Percentiles rank a stretch among this genome's conserved stretches.
phyloP scores from a whole-genome alignment of 164 flowering plant genomes.

The Dillenia suffruticosa region DNA sequence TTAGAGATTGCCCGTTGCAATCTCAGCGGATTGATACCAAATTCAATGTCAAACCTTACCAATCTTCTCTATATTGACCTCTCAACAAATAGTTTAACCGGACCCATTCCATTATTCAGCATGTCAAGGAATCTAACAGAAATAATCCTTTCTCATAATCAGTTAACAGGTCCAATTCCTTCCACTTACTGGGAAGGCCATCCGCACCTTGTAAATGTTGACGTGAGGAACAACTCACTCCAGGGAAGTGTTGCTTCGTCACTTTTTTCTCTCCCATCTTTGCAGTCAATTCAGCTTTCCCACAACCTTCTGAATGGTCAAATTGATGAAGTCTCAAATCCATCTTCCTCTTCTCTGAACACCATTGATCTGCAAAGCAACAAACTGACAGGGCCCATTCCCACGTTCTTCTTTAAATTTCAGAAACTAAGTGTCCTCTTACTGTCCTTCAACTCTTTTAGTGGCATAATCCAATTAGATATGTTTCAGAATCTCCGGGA shows the following conservation, averaged over 20 bases:
- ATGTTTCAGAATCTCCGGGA: conserved; percentile 15
- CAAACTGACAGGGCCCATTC: conserved; percentile 31
- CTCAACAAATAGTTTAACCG: conserved; percentile 18
- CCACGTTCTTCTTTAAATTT: conserved; percentile 26
- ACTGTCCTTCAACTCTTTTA: conserved; percentile 36
- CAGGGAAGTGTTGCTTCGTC: conserved; percentile 19
- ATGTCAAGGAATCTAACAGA: conserved; percentile 14
- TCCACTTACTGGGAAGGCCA: conserved; percentile 11
- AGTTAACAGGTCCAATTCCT: conserved; percentile 16
- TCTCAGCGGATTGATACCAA: conserved; percentile 26
- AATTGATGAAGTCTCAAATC: conserved; percentile 3
- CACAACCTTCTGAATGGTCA: conserved; percentile 17
- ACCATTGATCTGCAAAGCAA: conserved; percentile 33
- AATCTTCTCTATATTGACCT: conserved; percentile 16
- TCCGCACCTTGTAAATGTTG: conserved; percentile 10
- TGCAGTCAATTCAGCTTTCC: conserved; percentile 13
- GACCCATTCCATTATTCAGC: conserved; percentile 17
- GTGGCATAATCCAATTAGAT: conserved; percentile 19
- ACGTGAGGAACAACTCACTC: conserved; percentile 20
- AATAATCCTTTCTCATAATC: conserved; percentile 18
- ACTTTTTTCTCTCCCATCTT: conserved; percentile 16
- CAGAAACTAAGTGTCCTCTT: conserved; percentile 12
- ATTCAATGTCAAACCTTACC: conserved; percentile 13
- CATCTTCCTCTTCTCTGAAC: conserved; percentile 9
- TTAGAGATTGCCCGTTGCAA: conserved; percentile 11